Base-by-base conservation (phyloP, 2,329 filamentous ascomycete genomes). In the Lithohypha guttulata region DNA sequence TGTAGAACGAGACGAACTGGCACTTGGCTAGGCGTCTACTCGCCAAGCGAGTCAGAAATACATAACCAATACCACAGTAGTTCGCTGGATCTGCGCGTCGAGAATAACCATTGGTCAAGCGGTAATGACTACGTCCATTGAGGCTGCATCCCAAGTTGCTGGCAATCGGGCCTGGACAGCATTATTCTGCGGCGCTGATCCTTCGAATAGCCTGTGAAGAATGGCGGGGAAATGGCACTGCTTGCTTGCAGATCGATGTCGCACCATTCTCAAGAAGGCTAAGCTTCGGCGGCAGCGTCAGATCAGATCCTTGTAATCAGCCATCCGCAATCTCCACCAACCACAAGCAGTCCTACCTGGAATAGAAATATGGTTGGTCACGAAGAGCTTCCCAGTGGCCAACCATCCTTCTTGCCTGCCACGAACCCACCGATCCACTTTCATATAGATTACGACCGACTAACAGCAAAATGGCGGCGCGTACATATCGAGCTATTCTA, bases 311-410 rank as follows among this genome's bases (percentile, higher is more conserved):
- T 22, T 17, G n/a, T 19, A 21, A 11, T 19, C 13, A 31, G 35
- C 35, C 35, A 22, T 30, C 35, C 35, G 15, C 35, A 39, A 39
- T 39, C 26, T 39, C 35, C 35, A 30, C 35, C 27, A 39, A 39
- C 31, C 8, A 19, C 18, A 23, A 13, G 22, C 31, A 14, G 35
- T 39, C 35, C 35, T 39, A 31, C 35, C 20, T 20, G 27, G 35
- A 39, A 39, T 39, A 39, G 35, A 22, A 39, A 39, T 39, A 43
- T 44, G 40, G 44, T 46, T 36, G 38, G 26, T 40, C 42, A 42
- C 42, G 42, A 42, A 42, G 44, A 44, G 47, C 40, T 42, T 41
- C 34, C 33, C 40, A 42, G 22, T 32, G 22, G 46, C 44, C 32
- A 40, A 39, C 30, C 29, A 29, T n/a, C 18, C n/a, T 34, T 17